Evolutionary conservation across 208 protist species (phyloP), one percentile per base, ranked within the genome.

Genomic region (Trypanosoma scelopori): DNA sequence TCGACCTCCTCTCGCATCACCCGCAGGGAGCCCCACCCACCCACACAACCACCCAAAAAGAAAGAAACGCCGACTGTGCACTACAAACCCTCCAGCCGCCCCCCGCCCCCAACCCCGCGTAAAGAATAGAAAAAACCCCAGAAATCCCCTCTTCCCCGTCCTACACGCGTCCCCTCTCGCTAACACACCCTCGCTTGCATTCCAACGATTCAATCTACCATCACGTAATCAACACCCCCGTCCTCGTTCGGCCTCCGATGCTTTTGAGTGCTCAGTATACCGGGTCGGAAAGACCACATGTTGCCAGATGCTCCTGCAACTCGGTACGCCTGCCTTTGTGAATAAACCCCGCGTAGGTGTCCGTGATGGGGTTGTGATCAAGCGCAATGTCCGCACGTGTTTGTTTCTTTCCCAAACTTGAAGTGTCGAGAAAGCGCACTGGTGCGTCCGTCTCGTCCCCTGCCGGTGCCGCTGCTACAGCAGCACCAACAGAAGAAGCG

Each of bases 291-390:
- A 89, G 71, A 32, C 73, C 65, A 3, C 80, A 65, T 9, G 79
- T 89, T n/a, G 71, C 39, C 18, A 81, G 55, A 13, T 43, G 18
- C 62, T 45, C 74, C 3, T 69, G 27, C 27, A 89, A 65, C 62
- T 70, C 49, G 13, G 82, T 60, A 23, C 39, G 52, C 46, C 74
- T 35, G 30, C 78, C 80, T n/a, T 78, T 67, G 22, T 57, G 51
- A 72, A 65, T 78, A 74, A 72, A 82, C 3, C 61, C 60, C 15
- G 66, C 71, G 58, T 91, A 91, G 0, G 62, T 71, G 43, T 91
- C 84, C 3, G 45, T 60, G 55, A 91, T 91, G 46, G 84, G 84
- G 65, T 83, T 69, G 41, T 87, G 84, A 53, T 87, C 71, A 16
- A 91, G 50, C 35, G 68, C 72, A 23, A 87, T 67, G 42, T 91